These are phyloP conservation scores for Helicocarpus griseus DNA, from an alignment of 2,329 filamentous ascomycete species.

Conservation along the genomic window DNA sequence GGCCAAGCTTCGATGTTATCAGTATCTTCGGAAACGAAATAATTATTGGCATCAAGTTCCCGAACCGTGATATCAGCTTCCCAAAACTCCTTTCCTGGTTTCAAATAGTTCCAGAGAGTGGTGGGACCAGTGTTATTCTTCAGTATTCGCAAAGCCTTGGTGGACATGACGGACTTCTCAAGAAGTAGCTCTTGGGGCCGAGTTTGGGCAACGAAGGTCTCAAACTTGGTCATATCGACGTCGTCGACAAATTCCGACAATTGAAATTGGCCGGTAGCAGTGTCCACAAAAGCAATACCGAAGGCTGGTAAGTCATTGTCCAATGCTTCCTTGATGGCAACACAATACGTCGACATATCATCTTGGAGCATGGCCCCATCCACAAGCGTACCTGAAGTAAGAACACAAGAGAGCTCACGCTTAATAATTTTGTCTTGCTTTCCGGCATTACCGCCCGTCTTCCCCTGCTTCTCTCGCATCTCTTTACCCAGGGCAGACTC, in stretches of 20 bases:
- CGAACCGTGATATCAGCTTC: conserved; percentile 69
- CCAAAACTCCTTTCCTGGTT: conserved; percentile 83
- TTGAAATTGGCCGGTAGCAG: conserved; percentile 89
- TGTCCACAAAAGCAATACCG: conserved; percentile 88
- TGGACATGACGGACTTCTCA: conserved; percentile 76
- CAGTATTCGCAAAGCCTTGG: conserved; percentile 82
- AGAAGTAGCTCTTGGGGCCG: conserved; percentile 79
- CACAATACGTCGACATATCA: conserved; percentile 94
- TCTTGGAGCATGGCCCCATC: conserved; percentile 96
- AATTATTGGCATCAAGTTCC: conserved; percentile 69
- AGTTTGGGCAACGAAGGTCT: conserved; percentile 90
- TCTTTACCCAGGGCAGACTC: conserved; percentile 94
- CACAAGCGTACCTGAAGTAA: conserved; percentile 86
- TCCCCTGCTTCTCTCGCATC: conserved; percentile 80
- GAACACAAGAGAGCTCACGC: conserved; percentile 78
- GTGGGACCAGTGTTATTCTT: conserved; percentile 92
- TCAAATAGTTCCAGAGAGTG: conserved; percentile 91
- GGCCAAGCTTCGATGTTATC: conserved; percentile 66
- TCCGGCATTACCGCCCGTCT: conserved; percentile 45
- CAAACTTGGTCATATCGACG: conserved; percentile 87
- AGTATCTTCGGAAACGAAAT: conserved; percentile 57
- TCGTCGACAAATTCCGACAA: conserved; percentile 90
- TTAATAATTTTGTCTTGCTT: conserved; percentile 91
- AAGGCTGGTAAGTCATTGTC: conserved; percentile 70
- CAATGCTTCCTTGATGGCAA: conserved; percentile 75